These are phyloP conservation scores for Erythrophleum fordii DNA, from an alignment of 306 rosid species.

Conservation along the genomic window DNA sequence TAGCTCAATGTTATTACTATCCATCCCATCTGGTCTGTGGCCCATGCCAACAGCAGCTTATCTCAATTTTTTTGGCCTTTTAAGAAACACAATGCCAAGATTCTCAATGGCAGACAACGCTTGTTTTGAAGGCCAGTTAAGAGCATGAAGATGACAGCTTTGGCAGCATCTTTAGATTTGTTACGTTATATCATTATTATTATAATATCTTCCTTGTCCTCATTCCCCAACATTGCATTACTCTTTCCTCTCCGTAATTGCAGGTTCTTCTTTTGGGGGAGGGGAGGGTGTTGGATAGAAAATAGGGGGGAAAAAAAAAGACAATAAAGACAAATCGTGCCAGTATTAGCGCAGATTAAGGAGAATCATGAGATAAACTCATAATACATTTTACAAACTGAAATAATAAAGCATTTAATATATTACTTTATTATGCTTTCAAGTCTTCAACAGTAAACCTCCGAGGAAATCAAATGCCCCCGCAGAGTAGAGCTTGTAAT, in stretches of 20 bases:
- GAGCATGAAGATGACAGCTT: neutral
- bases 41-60: neutral
- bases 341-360: neutral
- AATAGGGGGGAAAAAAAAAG: neutral
- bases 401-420: neutral
- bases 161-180: neutral
- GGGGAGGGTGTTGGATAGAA: neutral
- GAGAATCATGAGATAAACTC: neutral
- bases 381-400: neutral
- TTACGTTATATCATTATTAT: neutral
- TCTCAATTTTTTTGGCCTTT: neutral
- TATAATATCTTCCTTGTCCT: neutral
- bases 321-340: neutral
- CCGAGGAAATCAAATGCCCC: slow-evolving; percentile 44
- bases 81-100: neutral
- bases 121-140: neutral
- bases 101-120: neutral
- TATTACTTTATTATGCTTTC: neutral
- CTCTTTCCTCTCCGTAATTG: neutral
- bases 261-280: neutral
- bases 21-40: neutral
- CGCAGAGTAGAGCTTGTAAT: slow-evolving; percentile 29
- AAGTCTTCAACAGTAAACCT: slow-evolving; percentile 5
- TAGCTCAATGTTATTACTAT: neutral
- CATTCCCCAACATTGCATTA: neutral